These are phyloP conservation scores for Microascus cirrosus DNA, from an alignment of 2,329 filamentous ascomycete genomes.

Conservation along the genomic window DNA sequence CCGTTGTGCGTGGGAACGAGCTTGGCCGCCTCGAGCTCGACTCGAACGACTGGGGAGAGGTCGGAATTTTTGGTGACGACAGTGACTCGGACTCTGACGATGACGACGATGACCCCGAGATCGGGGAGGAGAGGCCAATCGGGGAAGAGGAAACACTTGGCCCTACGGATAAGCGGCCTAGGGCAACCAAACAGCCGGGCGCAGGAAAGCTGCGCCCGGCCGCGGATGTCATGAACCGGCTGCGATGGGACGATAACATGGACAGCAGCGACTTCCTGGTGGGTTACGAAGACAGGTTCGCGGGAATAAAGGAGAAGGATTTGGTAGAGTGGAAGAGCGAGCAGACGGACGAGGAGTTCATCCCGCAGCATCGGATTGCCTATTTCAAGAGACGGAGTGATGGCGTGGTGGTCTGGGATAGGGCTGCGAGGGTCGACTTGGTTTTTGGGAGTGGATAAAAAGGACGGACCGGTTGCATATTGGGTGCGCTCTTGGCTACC, in stretches of 20 bases:
- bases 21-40: constrained; percentile 34
- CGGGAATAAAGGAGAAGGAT: constrained; percentile 39
- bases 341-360: constrained; percentile 55
- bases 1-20: constrained; percentile 23
- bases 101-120: constrained; percentile 18
- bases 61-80: constrained; percentile 31
- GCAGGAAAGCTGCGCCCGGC: constrained; percentile 40
- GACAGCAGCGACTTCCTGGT: constrained; percentile 42
- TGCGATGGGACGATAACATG: constrained; percentile 47
- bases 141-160: neutral
- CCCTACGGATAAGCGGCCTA: neutral
- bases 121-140: constrained; percentile 7
- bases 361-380: constrained; percentile 52
- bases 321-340: constrained; percentile 48
- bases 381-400: constrained; percentile 47
- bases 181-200: constrained; percentile 6
- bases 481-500: too few species aligned
- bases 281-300: constrained; percentile 51
- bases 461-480: neutral
- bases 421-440: constrained; percentile 37
- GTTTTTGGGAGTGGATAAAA: constrained; percentile 44
- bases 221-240: constrained; percentile 44
- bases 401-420: constrained; percentile 43
- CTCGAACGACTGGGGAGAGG: constrained; percentile 34
- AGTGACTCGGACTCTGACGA: constrained; percentile 25